A percentile compares a stretch with the other conserved stretches of the same genome.
These are phyloP conservation scores for Bryoerythrophyllum caledonicum DNA, from an alignment of 225 moss, liverwort and hornwort genomes.

Conservation along the genomic window DNA sequence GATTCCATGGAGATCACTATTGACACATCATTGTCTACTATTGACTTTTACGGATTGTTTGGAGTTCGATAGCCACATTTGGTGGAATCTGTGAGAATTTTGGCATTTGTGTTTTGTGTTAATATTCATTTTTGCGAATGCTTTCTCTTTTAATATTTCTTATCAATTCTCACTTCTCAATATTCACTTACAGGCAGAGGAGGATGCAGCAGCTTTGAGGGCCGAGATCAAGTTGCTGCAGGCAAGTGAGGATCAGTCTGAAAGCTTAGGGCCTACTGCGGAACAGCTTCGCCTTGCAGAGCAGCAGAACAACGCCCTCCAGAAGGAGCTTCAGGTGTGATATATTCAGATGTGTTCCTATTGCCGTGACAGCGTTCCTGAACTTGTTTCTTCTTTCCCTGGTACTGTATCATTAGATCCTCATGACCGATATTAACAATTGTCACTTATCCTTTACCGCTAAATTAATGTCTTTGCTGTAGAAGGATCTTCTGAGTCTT, in stretches of 20 bases:
- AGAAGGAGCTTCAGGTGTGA: conserved; percentile 80
- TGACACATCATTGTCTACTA: not conserved
- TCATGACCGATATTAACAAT: not conserved
- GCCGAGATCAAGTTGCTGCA: conserved; percentile 87
- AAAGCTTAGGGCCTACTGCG: conserved; percentile 50
- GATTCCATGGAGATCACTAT: conserved; percentile 2
- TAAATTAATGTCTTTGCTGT: not conserved
- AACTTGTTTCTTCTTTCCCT: not conserved
- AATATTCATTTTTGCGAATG: conserved; percentile 14
- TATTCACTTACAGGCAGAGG: conserved; percentile 69
- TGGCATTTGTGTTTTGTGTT: conserved; percentile 9
- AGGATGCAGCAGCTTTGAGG: conserved; percentile 85
- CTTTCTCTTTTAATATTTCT: conserved; percentile 21
- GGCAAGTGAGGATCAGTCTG: conserved; percentile 67
- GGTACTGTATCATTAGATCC: not conserved
- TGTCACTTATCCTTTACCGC: conserved; percentile 5
- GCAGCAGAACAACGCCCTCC: conserved; percentile 75
- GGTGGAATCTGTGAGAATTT: not conserved
- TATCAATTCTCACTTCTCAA: conserved; percentile 18
- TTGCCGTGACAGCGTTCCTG: not conserved
- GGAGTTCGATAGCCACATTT: not conserved
- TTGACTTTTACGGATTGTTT: conserved; percentile 1
- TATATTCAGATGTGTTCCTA: not conserved
- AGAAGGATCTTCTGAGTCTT: conserved; percentile 2
- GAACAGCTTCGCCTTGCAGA: conserved; percentile 65